phyloP scores from a whole-genome alignment of 1,284 basidiomycete genomes.

The Ceratobasidium sp. region DNA sequence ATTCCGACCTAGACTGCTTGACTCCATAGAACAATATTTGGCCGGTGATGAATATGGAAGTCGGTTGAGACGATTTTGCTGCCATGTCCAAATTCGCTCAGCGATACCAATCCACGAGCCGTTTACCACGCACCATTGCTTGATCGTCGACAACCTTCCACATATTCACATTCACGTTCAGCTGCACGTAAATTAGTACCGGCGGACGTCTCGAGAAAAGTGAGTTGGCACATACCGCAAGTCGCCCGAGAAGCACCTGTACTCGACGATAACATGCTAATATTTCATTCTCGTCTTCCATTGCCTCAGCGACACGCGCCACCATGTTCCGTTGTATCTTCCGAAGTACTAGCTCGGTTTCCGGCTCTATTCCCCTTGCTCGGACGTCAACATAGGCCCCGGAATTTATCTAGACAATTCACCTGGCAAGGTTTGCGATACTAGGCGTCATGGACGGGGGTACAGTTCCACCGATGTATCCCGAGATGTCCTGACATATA shows the following conservation, averaged over 20 bases:
- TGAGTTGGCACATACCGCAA: not conserved
- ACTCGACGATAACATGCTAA: not conserved
- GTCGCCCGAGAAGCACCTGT: not conserved
- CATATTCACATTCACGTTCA: slow-evolving; percentile 1
- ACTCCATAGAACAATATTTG: not conserved
- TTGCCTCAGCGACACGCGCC: not conserved
- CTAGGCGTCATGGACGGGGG: not conserved
- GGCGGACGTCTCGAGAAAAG: no score
- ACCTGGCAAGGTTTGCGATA: not conserved
- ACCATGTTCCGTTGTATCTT: not conserved
- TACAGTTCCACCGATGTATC: not conserved
- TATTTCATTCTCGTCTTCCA: not conserved
- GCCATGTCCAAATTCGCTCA: no score
- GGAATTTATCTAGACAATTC: not conserved
- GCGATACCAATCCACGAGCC: not conserved
- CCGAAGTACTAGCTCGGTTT: not conserved
- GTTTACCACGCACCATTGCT: not conserved
- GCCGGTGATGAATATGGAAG: slow-evolving; percentile 7
- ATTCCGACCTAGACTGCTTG: not conserved
- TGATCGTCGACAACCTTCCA: slow-evolving; percentile 6
- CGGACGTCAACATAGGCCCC: no score
- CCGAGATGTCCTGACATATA: not conserved
- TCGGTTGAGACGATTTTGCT: no score
- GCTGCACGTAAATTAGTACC: not conserved
- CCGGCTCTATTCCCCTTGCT: not conserved